Conservation (phyloP, 2,329 filamentous ascomycete species). For the Nigrospora oryzae region DNA sequence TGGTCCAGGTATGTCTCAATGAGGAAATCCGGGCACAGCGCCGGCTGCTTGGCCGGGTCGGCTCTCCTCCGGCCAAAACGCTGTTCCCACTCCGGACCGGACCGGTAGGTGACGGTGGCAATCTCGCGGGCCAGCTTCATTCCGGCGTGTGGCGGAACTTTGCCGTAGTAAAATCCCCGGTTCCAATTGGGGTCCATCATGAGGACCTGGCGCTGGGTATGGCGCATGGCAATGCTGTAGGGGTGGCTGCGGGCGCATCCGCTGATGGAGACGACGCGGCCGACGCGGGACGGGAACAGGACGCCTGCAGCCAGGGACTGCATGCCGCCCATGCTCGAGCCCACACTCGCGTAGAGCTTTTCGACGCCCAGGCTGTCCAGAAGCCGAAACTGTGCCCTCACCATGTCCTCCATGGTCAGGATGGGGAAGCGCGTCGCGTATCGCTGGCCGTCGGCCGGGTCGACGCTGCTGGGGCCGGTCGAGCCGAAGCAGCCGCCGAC, state of each 20-base stretch:
- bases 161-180: slow-evolving; percentile 85
- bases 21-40: slow-evolving; percentile 92
- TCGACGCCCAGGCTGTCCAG: slow-evolving; percentile 70
- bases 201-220: slow-evolving; percentile 92
- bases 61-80: slow-evolving; percentile 83
- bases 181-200: slow-evolving; percentile 99
- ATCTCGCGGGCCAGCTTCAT: slow-evolving; percentile 99
- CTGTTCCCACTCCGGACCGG: slow-evolving; percentile 94
- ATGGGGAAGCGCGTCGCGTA: slow-evolving; percentile 96
- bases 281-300: slow-evolving; percentile 74
- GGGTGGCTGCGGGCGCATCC: slow-evolving; percentile 92
- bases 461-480: slow-evolving; percentile 80
- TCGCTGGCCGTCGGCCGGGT: slow-evolving; percentile 77
- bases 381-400: slow-evolving; percentile 85
- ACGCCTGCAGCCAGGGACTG: slow-evolving; percentile 83
- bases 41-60: slow-evolving; percentile 77
- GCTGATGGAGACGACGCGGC: slow-evolving; percentile 78
- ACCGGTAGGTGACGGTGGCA: slow-evolving; percentile 93
- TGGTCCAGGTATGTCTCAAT: slow-evolving; percentile 98
- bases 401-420: slow-evolving; percentile 95
- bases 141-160: slow-evolving; percentile 82
- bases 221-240: slow-evolving; percentile 97
- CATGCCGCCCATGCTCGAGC: slow-evolving; percentile 98
- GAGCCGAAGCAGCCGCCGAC: slow-evolving; percentile 94
- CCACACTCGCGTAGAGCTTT: slow-evolving; percentile 83